A percentile compares a stretch with the other conserved stretches of the same genome.
Conservation (phyloP, 2,329 filamentous ascomycete species). For the Nemania sp. region DNA sequence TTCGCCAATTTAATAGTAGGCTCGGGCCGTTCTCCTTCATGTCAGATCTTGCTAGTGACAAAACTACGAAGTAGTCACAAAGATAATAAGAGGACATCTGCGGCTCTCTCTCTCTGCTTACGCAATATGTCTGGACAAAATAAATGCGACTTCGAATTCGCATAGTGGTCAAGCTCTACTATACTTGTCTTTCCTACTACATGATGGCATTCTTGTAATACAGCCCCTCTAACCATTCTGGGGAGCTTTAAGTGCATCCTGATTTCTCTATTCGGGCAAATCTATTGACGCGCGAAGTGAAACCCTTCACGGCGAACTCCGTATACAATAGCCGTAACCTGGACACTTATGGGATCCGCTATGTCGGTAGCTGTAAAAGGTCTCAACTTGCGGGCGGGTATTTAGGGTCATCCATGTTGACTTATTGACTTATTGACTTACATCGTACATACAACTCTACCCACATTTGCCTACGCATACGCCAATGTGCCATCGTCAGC, state of each 20-base stretch:
- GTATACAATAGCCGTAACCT: neutral
- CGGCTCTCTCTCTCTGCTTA: no score
- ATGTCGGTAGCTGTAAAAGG: constrained; percentile 31
- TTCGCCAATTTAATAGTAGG: constrained; percentile 1
- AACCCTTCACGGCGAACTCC: neutral
- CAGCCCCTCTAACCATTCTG: neutral
- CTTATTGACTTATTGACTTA: constrained; percentile 7
- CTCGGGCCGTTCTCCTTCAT: constrained; percentile 19
- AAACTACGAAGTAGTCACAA: no score
- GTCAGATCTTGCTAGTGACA: neutral
- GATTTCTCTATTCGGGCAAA: neutral
- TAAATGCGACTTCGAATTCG: no score
- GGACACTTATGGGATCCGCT: constrained; percentile 27
- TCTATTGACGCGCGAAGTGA: neutral
- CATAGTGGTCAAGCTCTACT: neutral
- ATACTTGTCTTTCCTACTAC: neutral
- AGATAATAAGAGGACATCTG: no score
- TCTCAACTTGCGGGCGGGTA: constrained; percentile 20
- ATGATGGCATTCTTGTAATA: neutral
- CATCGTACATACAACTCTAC: constrained; percentile 18
- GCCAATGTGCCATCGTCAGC: constrained; percentile 5
- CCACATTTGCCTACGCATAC: constrained; percentile 5
- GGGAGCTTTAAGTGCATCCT: neutral
- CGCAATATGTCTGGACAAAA: no score
- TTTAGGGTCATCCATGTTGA: constrained; percentile 20